Conservation (phyloP, 441 rosid species). For the Pelargonium myrrhifolium region DNA sequence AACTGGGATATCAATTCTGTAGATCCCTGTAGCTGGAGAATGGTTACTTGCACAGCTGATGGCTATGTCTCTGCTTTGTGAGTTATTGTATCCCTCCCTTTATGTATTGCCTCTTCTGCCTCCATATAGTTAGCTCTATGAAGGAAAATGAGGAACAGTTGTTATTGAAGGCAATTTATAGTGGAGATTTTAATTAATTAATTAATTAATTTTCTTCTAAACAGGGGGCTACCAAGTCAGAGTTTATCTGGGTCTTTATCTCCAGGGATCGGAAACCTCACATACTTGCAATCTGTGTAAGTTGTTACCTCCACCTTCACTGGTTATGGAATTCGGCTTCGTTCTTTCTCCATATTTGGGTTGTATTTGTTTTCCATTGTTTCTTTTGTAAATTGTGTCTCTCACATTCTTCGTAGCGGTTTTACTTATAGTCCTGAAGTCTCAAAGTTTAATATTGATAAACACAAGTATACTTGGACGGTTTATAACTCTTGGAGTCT, state of each 20-base stretch:
- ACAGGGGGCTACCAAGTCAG: slow-evolving; percentile 93
- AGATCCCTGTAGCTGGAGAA: slow-evolving; percentile 98
- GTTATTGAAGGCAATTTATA: slow-evolving; percentile 11
- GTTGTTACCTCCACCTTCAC: slow-evolving; percentile 20
- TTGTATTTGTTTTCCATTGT: not conserved
- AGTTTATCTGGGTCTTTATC: slow-evolving; percentile 83
- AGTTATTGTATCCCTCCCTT: slow-evolving; percentile 24
- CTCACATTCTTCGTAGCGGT: too few species aligned
- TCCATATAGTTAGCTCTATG: not conserved
- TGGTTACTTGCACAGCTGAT: slow-evolving; percentile 92
- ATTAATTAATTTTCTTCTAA: slow-evolving; percentile 13
- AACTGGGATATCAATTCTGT: slow-evolving; percentile 95
- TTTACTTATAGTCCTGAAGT: too few species aligned
- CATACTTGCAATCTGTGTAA: slow-evolving; percentile 85
- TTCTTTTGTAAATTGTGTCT: not conserved
- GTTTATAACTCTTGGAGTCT: slow-evolving; percentile 10
- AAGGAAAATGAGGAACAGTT: not conserved
- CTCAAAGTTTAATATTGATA: not conserved
- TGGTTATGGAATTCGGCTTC: not conserved
- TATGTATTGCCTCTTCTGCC: not conserved
- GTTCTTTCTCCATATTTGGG: not conserved
- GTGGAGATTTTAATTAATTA: slow-evolving; percentile 10
- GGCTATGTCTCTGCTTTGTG: slow-evolving; percentile 84
- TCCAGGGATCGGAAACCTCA: slow-evolving; percentile 83
- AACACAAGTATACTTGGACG: not conserved